A percentile compares a stretch with the other conserved stretches of the same genome.
phyloP scores from a whole-genome alignment of 1,284 basidiomycete genomes.

The Cryptococcus sp. region DNA sequence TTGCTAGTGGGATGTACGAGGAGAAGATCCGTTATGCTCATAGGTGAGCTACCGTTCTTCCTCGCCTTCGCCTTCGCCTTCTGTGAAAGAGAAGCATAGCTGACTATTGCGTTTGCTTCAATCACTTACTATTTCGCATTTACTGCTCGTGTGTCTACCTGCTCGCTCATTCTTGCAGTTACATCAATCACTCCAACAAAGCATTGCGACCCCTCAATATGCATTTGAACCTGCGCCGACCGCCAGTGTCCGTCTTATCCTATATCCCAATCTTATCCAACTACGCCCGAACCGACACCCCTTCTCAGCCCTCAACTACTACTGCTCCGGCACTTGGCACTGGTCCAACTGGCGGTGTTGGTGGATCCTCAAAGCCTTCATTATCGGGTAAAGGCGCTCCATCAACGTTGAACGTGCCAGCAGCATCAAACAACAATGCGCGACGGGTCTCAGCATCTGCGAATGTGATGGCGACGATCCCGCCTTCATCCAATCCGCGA shows the following conservation, averaged over 20 bases:
- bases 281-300: constrained; percentile 54
- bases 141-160: neutral
- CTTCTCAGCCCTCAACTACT: constrained; percentile 44
- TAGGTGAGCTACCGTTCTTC: constrained; percentile 62
- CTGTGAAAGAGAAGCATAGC: neutral
- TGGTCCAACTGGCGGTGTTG: neutral
- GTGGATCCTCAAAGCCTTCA: constrained; percentile 25
- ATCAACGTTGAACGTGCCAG: constrained; percentile 8
- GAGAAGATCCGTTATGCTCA: constrained; percentile 97
- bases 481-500: constrained; percentile 83
- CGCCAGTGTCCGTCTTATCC: constrained; percentile 60
- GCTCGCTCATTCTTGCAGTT: constrained; percentile 60
- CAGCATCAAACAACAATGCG: constrained; percentile 4
- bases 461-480: constrained; percentile 74
- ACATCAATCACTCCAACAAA: constrained; percentile 93
- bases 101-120: neutral
- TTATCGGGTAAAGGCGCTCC: constrained; percentile 30
- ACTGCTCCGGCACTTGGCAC: constrained; percentile 5
- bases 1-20: constrained; percentile 92
- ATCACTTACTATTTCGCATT: neutral
- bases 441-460: constrained; percentile 13
- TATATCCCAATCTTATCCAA: constrained; percentile 70
- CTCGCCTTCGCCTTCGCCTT: constrained; percentile 2
- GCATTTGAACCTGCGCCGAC: constrained; percentile 89
- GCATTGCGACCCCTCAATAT: constrained; percentile 92